Percentiles rank a stretch among this genome's conserved stretches.
Conservation (phyloP, 495 filamentous ascomycete species). For the Massariosphaeria phaeospora region DNA sequence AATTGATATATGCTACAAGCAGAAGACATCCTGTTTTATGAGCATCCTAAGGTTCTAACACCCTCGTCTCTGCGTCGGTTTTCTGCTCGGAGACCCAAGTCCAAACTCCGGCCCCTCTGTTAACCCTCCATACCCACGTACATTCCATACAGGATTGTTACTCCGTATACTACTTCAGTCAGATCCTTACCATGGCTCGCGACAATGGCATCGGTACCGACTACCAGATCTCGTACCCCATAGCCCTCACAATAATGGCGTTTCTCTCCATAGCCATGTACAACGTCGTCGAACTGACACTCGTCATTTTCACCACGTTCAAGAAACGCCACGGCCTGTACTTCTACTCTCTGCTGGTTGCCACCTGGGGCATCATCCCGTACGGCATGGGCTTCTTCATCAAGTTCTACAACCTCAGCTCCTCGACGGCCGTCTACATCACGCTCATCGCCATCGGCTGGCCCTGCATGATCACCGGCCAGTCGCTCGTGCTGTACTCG, state of each 20-base stretch:
- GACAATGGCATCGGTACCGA: conserved; percentile 10
- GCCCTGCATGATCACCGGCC: conserved; percentile 20
- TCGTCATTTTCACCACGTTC: conserved; percentile 25
- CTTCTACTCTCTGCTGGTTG: conserved; percentile 22
- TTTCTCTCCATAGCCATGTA: conserved; percentile 22
- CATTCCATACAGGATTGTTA: no score
- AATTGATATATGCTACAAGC: no score
- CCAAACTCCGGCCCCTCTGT: no score
- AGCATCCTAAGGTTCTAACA: no score
- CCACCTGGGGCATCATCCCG: conserved; percentile 20
- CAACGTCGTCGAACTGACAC: conserved; percentile 30
- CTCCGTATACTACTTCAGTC: no score
- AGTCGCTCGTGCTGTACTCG: conserved; percentile 24
- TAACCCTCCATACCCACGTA: no score
- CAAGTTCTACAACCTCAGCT: conserved; percentile 22
- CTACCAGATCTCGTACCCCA: conserved; percentile 7
- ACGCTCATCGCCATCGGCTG: conserved; percentile 24
- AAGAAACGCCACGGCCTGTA: conserved; percentile 18
- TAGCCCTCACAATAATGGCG: conserved; percentile 11
- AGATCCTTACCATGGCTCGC: conserved; percentile 7
- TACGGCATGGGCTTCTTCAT: conserved; percentile 19
- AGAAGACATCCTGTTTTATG: no score
- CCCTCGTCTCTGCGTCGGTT: no score
- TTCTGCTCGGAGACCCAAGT: no score
- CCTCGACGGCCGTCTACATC: conserved; percentile 4